Evolutionary conservation across 306 rosid species (phyloP), one percentile per base, ranked within the genome.

Genomic region (Quercus bicolor): DNA sequence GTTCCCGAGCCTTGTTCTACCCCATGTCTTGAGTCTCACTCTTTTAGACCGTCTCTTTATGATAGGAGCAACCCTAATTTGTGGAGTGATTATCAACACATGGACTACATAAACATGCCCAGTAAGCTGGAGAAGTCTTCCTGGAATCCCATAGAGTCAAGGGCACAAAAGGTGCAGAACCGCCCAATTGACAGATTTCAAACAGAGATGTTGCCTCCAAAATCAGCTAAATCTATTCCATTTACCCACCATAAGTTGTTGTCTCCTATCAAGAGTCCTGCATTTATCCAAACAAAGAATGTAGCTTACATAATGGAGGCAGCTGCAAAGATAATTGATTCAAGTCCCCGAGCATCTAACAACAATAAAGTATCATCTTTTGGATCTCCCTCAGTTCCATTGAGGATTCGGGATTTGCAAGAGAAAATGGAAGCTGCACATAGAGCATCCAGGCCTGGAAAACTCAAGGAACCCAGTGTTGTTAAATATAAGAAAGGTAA

Each of bases 151-250:
- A 70, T 72, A 60, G 93, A 87, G 51, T 81, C 83, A 66, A 85
- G 87, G 85, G 48, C 84, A 48, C 85, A 77, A 70, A 91, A 79
- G 72, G 65, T 70, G 77, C 93, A 72, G 45, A 89, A 82, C 82
- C 78, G 61, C 55, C 86, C 88, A 16, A 83, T 91, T 51, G 89
- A 88, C 84, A 89, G 92, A 84, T 94, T 91, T 85, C 97, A 91
- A 83, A 87, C 92, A 33, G 97, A 96, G 91, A 80, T 85, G 56
- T 86, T 96, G 83, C 98, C 98, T 79, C 98, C 94, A 59, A 96
- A 87, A 72, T 91, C 92, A 5, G 96, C 99, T 34, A 96, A 96
- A 84, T 88, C 98, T 45, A 88, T 93, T 78, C 91, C 96, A 74
- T 81, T 93, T 77, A 85, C 99, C 69, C 93, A 90, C 83, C 94